phyloP scores from a whole-genome alignment of 176 grass and related monocot genomes.

The Zoysia japonica region DNA sequence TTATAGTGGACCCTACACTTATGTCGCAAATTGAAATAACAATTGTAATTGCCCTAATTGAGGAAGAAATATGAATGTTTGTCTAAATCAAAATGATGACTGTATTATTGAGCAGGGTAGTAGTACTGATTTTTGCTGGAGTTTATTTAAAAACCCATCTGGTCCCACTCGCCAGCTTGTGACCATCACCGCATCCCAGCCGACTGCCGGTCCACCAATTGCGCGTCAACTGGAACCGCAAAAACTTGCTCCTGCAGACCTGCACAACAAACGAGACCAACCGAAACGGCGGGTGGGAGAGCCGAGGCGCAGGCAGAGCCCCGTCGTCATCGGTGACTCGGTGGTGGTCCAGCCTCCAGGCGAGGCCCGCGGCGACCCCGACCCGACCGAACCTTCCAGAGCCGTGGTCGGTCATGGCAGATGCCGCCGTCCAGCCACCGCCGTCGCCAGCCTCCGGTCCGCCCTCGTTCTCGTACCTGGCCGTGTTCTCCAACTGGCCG shows the following conservation, averaged over 20 bases:
- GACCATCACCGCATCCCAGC: background rate
- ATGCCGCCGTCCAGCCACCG: slow-evolving; percentile 21
- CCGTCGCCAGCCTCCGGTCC: slow-evolving; percentile 24
- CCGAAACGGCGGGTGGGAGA: background rate
- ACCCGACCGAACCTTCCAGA: background rate
- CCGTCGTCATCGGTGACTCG: background rate
- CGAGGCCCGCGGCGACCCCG: slow-evolving; percentile 9
- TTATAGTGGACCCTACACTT: too few species aligned
- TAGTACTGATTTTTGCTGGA: too few species aligned
- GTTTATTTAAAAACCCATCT: background rate
- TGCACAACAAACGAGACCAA: background rate
- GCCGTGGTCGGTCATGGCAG: slow-evolving; percentile 29
- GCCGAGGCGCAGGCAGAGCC: background rate
- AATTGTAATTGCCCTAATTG: too few species aligned
- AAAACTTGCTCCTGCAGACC: background rate
- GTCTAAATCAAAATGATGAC: too few species aligned
- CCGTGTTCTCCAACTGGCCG: slow-evolving; percentile 66
- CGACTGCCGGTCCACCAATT: background rate
- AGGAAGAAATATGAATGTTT: too few species aligned
- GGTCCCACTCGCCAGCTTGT: background rate
- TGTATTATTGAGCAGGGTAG: too few species aligned
- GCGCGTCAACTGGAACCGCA: background rate
- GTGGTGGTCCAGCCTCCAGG: background rate
- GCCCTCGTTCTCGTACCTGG: slow-evolving; percentile 66
- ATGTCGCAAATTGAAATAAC: too few species aligned